Evolutionary conservation across 768 basidiomycete species (phyloP).

Genomic region (Trametes cinnabarina): DNA sequence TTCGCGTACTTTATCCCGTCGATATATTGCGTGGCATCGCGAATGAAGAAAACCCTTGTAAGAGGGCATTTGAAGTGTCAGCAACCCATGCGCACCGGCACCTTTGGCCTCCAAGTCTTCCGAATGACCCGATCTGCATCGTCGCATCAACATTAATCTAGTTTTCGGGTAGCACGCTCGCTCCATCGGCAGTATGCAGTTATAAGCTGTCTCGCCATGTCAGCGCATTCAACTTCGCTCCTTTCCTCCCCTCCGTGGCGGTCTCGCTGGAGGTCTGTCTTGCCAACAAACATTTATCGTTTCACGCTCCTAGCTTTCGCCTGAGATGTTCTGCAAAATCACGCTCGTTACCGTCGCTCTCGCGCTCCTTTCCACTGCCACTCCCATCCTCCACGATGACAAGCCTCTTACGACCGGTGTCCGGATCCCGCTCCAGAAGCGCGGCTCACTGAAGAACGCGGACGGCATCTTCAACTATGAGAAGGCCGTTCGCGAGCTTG

Average conservation of each 20-base stretch:
- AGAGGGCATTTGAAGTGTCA: too few species aligned
- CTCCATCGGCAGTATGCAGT: neutral
- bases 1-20: too few species aligned
- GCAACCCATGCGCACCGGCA: too few species aligned
- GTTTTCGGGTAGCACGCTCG: neutral
- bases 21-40: too few species aligned
- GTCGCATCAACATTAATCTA: constrained; percentile 1
- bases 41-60: too few species aligned
- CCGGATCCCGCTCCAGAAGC: constrained; percentile 19
- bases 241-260: neutral
- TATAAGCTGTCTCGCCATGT: neutral
- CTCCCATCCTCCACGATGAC: constrained; percentile 6
- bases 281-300: too few species aligned
- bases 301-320: neutral
- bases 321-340: constrained; percentile 23
- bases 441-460: constrained; percentile 16
- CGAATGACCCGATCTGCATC: too few species aligned
- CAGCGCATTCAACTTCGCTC: neutral
- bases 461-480: constrained; percentile 22
- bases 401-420: constrained; percentile 2
- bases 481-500: constrained; percentile 10
- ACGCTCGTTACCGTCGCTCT: constrained; percentile 21
- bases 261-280: neutral
- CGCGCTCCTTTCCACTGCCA: constrained; percentile 19
- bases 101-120: too few species aligned